Base-by-base conservation (phyloP, 1,284 basidiomycete genomes). In the Veloporphyrellus conicus region DNA sequence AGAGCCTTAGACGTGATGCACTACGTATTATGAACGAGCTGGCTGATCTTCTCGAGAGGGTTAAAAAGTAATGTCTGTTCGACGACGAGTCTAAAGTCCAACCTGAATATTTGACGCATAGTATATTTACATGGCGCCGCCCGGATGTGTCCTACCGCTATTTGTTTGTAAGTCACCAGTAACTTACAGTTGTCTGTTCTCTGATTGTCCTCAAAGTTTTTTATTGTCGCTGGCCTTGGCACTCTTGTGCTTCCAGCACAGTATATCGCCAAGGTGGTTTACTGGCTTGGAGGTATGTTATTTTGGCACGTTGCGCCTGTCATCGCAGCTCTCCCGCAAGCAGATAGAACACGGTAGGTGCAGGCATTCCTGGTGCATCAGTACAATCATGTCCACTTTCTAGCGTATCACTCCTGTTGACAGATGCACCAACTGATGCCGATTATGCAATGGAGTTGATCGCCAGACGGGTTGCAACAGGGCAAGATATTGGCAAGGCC, bases 381-480 rank as follows among this genome's bases (percentile, higher is more conserved):
- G 25, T 28, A 22, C 25, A 25, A 38, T 48, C 32, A 58, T 41
- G 23, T 31, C 49, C 18, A 38, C 18, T 41, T 50, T 43, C 12
- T 39, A 78, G 77, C 25, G 46, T 82, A 15, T 78, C 78, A 12
- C 68, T 71, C 5, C 66, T 71, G 4, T 71, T 85, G 39, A 54
- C 55, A 22, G 72, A 78, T 49, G 75, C 75, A 6, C 82, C 82
- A 0, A 84, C 81, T 6, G 82, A 87, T 57, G 74, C 78, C 2
- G 81, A 86, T 46, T 74, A 81, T 56, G 82, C 84, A 1, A 84
- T 85, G 77, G 75, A 81, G 28, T 58, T 86, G 10, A 84, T 86
- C 31, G 75, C 81, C 2, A 70, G 74, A 49, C 75, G 84, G 4
- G 72, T 84, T 10, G 73, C 77, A 31, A 67, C 71, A 25, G 82